phyloP scores from a whole-genome alignment of 2,329 filamentous ascomycete genomes.

The Trichoderma cornu-damae region DNA sequence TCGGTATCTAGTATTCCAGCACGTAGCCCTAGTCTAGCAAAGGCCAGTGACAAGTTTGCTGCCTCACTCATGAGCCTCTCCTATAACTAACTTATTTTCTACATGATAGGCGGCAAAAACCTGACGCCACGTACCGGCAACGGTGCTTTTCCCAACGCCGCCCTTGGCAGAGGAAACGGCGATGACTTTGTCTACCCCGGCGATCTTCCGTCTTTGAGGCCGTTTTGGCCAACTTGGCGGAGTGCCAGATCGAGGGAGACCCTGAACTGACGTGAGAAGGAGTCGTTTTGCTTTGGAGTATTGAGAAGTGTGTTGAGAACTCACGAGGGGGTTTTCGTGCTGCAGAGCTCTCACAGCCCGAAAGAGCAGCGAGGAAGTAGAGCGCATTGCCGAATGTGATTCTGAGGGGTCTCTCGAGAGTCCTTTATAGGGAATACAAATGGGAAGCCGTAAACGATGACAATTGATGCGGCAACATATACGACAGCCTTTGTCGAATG shows the following conservation, averaged over 20 bases:
- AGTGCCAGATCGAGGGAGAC: conserved; percentile 70
- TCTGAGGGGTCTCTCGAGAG: background rate
- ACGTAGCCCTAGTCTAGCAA: conserved; percentile 74
- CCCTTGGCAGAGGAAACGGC: conserved; percentile 97
- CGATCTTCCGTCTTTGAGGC: conserved; percentile 74
- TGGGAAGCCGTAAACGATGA: background rate
- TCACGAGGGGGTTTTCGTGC: conserved; percentile 87
- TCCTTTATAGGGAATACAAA: background rate
- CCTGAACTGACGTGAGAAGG: conserved; percentile 45
- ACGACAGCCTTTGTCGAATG: background rate
- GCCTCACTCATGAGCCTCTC: background rate
- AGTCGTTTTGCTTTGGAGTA: background rate
- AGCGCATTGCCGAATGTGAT: conserved; percentile 34
- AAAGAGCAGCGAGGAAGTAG: conserved; percentile 35
- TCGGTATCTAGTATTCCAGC: conserved; percentile 91
- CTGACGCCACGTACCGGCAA: conserved; percentile 59
- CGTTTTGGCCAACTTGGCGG: conserved; percentile 59
- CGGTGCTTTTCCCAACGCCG: conserved; percentile 95
- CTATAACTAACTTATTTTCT: background rate
- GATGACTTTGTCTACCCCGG: conserved; percentile 82
- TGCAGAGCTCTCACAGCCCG: conserved; percentile 29
- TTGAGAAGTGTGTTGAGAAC: conserved; percentile 21
- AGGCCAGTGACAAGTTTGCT: conserved; percentile 80
- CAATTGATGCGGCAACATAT: background rate
- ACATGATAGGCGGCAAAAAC: background rate